These are phyloP conservation scores for Fusarium circinatum DNA, from an alignment of 2,329 filamentous ascomycete species.

Conservation along the genomic window DNA sequence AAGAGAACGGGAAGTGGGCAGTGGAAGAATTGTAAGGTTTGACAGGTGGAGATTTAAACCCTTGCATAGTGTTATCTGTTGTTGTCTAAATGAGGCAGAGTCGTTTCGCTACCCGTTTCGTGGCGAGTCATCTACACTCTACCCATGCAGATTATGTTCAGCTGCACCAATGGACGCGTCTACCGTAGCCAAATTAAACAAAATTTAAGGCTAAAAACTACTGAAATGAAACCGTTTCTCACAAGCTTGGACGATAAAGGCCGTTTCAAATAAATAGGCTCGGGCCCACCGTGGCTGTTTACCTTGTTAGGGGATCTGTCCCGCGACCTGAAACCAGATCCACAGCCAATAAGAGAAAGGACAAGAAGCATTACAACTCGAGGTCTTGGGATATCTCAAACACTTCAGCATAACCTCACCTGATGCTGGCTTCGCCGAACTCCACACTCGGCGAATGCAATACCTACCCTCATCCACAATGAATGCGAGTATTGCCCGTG, in stretches of 20 bases:
- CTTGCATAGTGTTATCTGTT: not conserved
- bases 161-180: conserved; percentile 3
- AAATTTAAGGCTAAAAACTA: not conserved
- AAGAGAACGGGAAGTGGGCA: not conserved
- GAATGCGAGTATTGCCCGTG: conserved; percentile 22
- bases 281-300: conserved; percentile 21
- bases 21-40: conserved; percentile 19
- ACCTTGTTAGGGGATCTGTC: conserved; percentile 12
- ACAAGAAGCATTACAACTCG: not conserved
- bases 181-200: not conserved
- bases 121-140: conserved; percentile 8
- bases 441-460: conserved; percentile 2
- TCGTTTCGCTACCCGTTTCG: conserved; percentile 19
- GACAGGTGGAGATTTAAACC: conserved; percentile 10
- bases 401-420: not conserved
- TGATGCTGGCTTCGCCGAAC: not conserved
- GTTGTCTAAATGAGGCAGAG: conserved; percentile 21
- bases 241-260: not conserved
- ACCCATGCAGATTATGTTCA: not conserved
- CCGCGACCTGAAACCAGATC: conserved; percentile 28
- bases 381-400: conserved; percentile 2
- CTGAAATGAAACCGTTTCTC: conserved; percentile 8
- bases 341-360: conserved; percentile 28
- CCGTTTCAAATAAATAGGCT: conserved; percentile 13
- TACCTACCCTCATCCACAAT: conserved; percentile 6